phyloP scores from a whole-genome alignment of 2,329 filamentous ascomycete genomes.

The Hypoxylon sp. region DNA sequence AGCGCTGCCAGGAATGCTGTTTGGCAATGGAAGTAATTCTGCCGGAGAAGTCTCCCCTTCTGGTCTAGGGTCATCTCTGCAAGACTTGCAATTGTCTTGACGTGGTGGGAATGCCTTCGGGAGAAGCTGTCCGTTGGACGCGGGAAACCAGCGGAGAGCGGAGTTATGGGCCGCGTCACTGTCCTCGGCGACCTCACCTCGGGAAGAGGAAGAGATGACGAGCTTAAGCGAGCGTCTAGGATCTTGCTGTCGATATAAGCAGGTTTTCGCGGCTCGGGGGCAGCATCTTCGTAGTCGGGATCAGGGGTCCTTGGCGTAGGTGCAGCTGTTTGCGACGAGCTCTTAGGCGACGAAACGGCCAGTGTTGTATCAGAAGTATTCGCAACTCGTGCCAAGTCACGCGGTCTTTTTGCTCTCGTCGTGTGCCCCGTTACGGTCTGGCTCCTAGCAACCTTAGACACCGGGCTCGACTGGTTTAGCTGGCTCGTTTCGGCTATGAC shows the following conservation, averaged over 20 bases:
- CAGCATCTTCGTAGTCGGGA: constrained; percentile 3
- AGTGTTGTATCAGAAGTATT: constrained; percentile 52
- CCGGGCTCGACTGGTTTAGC: constrained; percentile 47
- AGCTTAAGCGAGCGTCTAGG: constrained; percentile 70
- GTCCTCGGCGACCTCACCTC: constrained; percentile 63
- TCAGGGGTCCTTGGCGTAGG: constrained; percentile 21
- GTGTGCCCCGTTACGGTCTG: constrained; percentile 68
- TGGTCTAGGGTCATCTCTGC: constrained; percentile 70
- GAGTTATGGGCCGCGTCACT: constrained; percentile 63
- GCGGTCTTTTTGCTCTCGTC: constrained; percentile 58
- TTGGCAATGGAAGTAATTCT: constrained; percentile 84
- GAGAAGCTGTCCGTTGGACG: constrained; percentile 58
- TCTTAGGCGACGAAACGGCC: constrained; percentile 25
- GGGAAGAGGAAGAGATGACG: constrained; percentile 71
- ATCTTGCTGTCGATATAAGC: constrained; percentile 61
- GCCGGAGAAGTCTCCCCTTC: constrained; percentile 75
- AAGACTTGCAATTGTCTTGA: constrained; percentile 64
- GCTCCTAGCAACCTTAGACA: constrained; percentile 66
- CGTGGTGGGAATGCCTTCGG: constrained; percentile 68
- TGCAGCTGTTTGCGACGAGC: constrained; percentile 19
- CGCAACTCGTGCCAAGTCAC: constrained; percentile 56
- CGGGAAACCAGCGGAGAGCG: constrained; percentile 62
- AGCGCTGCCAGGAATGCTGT: constrained; percentile 82
- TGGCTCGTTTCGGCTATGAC: constrained; percentile 65
- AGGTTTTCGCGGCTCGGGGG: constrained; percentile 48